A percentile compares a stretch with the other conserved stretches of the same genome.
phyloP scores from a whole-genome alignment of 2,329 filamentous ascomycete genomes.

The Colletotrichum tanaceti region DNA sequence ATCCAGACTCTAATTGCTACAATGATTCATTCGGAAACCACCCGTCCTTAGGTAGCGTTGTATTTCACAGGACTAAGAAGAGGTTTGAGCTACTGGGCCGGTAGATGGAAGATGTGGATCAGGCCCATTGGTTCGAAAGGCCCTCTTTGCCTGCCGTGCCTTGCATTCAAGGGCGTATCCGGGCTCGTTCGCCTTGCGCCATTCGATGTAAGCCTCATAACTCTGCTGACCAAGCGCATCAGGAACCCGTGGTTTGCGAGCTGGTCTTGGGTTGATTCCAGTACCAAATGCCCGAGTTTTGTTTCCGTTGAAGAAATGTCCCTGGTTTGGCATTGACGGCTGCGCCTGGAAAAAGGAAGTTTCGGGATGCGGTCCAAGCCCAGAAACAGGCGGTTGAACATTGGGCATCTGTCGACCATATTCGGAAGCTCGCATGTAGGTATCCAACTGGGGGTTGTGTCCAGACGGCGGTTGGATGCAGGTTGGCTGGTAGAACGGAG shows the following conservation, averaged over 20 bases:
- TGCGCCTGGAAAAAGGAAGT: neutral
- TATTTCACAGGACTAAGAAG: neutral
- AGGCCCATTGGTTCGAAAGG: neutral
- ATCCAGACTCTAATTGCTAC: neutral
- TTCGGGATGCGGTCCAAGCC: neutral
- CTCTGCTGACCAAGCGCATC: constrained; percentile 56
- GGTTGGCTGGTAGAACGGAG: neutral
- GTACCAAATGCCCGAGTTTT: neutral
- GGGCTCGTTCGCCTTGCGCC: constrained; percentile 60
- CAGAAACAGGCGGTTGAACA: neutral
- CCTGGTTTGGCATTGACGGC: neutral
- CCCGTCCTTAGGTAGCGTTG: too few species aligned
- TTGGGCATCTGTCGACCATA: constrained; percentile 44
- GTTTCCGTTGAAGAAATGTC: constrained; percentile 2
- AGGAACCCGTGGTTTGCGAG: constrained; percentile 56
- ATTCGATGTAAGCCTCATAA: constrained; percentile 62
- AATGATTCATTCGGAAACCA: neutral
- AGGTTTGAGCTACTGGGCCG: neutral
- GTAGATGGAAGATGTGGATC: too few species aligned
- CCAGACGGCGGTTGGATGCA: neutral
- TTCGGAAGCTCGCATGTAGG: constrained; percentile 40
- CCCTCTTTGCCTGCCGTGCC: constrained; percentile 44
- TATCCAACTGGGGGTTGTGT: neutral
- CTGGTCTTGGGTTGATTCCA: constrained; percentile 42
- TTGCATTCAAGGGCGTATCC: constrained; percentile 61